These are phyloP conservation scores for Annulohypoxylon truncatum DNA, from an alignment of 2,329 filamentous ascomycete species.

Conservation along the genomic window DNA sequence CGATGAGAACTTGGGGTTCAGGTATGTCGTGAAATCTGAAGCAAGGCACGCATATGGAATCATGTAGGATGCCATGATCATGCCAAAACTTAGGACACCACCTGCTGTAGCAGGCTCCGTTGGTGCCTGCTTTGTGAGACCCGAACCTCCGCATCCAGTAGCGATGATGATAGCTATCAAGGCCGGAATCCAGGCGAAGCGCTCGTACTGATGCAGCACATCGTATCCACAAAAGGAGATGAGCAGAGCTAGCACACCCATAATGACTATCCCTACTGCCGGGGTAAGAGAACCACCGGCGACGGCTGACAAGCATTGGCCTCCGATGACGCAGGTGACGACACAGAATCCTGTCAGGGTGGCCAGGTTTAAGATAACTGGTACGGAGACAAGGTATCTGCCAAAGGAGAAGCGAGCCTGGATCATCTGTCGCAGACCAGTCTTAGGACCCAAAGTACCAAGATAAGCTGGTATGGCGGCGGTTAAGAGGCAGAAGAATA, in stretches of 20 bases:
- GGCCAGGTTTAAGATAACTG: conserved; percentile 71
- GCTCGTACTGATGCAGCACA: conserved; percentile 68
- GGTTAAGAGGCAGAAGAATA: conserved; percentile 71
- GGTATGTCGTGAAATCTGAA: conserved; percentile 71
- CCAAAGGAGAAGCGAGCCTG: conserved; percentile 73
- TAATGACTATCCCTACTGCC: conserved; percentile 70
- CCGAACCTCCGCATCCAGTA: conserved; percentile 63
- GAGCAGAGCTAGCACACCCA: conserved; percentile 65
- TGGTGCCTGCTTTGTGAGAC: conserved; percentile 61
- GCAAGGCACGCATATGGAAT: conserved; percentile 70
- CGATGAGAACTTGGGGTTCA: conserved; percentile 65
- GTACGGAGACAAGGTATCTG: conserved; percentile 68
- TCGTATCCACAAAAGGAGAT: conserved; percentile 72
- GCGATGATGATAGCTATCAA: conserved; percentile 66
- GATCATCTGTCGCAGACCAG: conserved; percentile 74
- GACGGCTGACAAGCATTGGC: conserved; percentile 67
- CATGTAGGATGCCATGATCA: conserved; percentile 72
- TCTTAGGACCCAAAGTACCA: conserved; percentile 68
- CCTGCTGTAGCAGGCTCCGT: conserved; percentile 56
- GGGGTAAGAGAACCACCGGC: conserved; percentile 61
- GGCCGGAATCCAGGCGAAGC: conserved; percentile 67
- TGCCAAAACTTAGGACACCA: conserved; percentile 66
- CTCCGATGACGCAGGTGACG: conserved; percentile 70
- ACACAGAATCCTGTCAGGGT: conserved; percentile 73
- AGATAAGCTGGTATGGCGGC: conserved; percentile 67